Conservation (phyloP, 768 basidiomycete species). For the Coprinopsis cinerea region DNA sequence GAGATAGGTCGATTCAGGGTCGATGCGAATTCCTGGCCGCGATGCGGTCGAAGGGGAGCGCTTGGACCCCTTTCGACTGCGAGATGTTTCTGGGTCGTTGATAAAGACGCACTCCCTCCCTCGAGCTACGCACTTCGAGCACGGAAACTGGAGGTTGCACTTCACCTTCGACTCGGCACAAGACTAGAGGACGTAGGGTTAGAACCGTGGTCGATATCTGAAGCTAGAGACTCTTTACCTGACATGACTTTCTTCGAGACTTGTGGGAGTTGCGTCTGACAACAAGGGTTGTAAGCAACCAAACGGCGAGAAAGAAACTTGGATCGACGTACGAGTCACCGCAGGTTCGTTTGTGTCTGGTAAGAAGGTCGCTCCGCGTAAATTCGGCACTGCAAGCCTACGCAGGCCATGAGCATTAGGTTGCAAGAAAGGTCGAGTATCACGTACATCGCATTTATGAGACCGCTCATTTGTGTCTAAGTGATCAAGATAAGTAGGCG, state of each 20-base stretch:
- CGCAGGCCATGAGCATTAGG: conserved; percentile 5
- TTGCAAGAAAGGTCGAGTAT: not conserved
- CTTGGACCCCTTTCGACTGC: conserved; percentile 30
- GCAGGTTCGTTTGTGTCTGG: conserved; percentile 66
- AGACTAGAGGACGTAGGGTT: conserved; percentile 28
- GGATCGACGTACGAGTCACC: conserved; percentile 52
- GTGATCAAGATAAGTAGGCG: conserved; percentile 7
- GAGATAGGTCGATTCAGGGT: not conserved
- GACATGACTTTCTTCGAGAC: conserved; percentile 64
- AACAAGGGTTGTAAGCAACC: conserved; percentile 6
- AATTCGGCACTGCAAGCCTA: conserved; percentile 67
- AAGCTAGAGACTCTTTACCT: conserved; percentile 23
- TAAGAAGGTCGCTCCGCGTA: conserved; percentile 67
- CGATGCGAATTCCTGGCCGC: conserved; percentile 4
- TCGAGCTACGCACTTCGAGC: conserved; percentile 57
- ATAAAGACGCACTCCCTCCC: conserved; percentile 62
- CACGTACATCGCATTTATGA: conserved; percentile 56
- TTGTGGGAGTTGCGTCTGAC: conserved; percentile 40
- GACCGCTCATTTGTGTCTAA: conserved; percentile 65
- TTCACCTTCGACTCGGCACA: conserved; percentile 76
- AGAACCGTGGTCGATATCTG: not conserved
- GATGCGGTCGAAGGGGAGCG: conserved; percentile 9
- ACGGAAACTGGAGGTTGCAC: conserved; percentile 64
- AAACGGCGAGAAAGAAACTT: conserved; percentile 12
- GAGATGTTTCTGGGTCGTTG: conserved; percentile 39